A percentile compares a stretch with the other conserved stretches of the same genome.
phyloP scores from a whole-genome alignment of 2,329 filamentous ascomycete genomes.

The Metarhizium rileyi region DNA sequence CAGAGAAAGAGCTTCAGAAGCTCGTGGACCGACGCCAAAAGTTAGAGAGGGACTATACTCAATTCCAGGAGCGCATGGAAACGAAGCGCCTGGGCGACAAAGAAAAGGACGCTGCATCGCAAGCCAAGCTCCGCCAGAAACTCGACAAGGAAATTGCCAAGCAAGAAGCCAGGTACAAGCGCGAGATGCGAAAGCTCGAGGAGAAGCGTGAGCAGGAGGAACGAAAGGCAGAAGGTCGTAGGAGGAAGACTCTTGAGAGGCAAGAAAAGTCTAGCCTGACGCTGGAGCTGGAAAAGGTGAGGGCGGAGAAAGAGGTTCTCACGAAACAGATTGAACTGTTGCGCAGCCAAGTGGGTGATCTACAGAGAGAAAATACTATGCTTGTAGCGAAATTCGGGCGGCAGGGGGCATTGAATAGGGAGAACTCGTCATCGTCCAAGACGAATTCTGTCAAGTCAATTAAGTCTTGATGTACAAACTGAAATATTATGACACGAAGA shows the following conservation, averaged over 20 bases:
- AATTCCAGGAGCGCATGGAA: conserved; percentile 38
- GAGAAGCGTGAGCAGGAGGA: conserved; percentile 54
- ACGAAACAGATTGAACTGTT: conserved; percentile 44
- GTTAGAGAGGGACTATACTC: conserved; percentile 52
- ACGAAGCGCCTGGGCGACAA: conserved; percentile 37
- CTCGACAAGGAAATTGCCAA: conserved; percentile 55
- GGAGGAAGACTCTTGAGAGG: conserved; percentile 40
- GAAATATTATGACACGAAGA: not conserved
- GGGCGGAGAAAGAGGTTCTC: conserved; percentile 42
- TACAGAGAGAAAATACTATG: conserved; percentile 51
- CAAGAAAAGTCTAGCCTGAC: conserved; percentile 40
- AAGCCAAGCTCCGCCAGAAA: conserved; percentile 52
- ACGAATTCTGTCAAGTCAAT: conserved; percentile 3
- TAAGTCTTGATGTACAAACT: not conserved
- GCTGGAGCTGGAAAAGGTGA: conserved; percentile 42
- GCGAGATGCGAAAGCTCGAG: conserved; percentile 55
- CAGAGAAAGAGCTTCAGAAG: conserved; percentile 56
- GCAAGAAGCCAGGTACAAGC: conserved; percentile 55
- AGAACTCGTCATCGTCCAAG: conserved; percentile 4
- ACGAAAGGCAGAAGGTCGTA: conserved; percentile 44
- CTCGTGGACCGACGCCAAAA: conserved; percentile 51
- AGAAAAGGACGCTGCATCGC: conserved; percentile 37
- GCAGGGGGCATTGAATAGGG: conserved; percentile 26
- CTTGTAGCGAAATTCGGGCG: conserved; percentile 45
- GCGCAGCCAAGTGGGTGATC: conserved; percentile 43